Evolutionary conservation across 2,329 filamentous ascomycete species (phyloP), one percentile per base, ranked within the genome.

Genomic region (Curvularia eragrostidis): DNA sequence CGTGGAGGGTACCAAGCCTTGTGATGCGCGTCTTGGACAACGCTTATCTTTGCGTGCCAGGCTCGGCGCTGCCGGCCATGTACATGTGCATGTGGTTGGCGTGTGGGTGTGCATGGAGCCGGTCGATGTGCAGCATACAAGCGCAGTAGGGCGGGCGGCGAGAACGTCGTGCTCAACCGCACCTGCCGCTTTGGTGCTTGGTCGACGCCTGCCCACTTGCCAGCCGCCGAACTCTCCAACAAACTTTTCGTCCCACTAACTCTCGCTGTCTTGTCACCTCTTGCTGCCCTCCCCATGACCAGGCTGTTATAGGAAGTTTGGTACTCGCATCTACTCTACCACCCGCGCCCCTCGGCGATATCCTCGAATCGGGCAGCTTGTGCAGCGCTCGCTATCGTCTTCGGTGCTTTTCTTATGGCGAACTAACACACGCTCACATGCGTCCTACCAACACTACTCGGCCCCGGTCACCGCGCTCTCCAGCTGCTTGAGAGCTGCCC

Each of bases 401-500:
- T n/a, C 34, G 34, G 38, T 23, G 19, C 30, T 6, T 18, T 38
- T 49, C 10, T 9, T 39, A 8, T 26, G 19, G 41, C 19, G 19
- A 32, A 28, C 23, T 36, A 52, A 32, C 43, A 30, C 34, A 5
- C 26, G 15, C 41, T 48, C 32, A 41, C 23, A 23, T 19, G 15
- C 24, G 15, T 24, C 21, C 15, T 38, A 30, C 48, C 34, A 10
- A 28, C 13, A 30, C 52, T 59, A 64, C 18, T 49, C 59, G 19
- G 58, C 50, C 28, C 64, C 65, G 41, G 51, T 49, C 0, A 88
- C 89, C 66, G 90, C 88, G 54, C 83, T 81, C 49, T 86, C 85
- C 63, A 93, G 78, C 69, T 82, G 81, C 63, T 83, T 83, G 62
- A 94, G 75, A 12, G 89, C 89, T 28, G 74, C 68, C 54, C 79